Percentiles rank a stretch among this genome's conserved stretches.
Conservation (phyloP, 2,329 filamentous ascomycete species). For the Beauveria rudraprayagi region DNA sequence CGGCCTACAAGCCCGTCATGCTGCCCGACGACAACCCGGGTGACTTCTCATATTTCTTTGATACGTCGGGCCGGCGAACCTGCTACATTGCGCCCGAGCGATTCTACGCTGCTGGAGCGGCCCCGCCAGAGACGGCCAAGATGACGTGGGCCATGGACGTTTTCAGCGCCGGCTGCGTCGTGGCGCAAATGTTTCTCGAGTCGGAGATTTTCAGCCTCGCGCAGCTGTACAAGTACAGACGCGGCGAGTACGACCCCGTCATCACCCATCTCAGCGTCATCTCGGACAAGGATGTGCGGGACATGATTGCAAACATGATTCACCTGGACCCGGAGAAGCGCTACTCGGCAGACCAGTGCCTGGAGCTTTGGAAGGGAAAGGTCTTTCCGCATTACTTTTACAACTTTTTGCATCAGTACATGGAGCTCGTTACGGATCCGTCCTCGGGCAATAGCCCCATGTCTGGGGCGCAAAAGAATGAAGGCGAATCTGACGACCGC, state of each 20-base stretch:
- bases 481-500: constrained; percentile 83
- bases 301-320: constrained; percentile 93
- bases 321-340: constrained; percentile 85
- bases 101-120: constrained; percentile 66
- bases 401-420: constrained; percentile 94
- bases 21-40: constrained; percentile 94
- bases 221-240: constrained; percentile 89
- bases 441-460: constrained; percentile 68
- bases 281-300: constrained; percentile 75
- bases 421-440: constrained; percentile 90
- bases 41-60: constrained; percentile 97
- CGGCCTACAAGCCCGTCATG: constrained; percentile 87
- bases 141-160: constrained; percentile 95
- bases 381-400: constrained; percentile 97
- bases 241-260: constrained; percentile 84
- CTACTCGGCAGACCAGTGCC: constrained; percentile 87
- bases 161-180: constrained; percentile 93
- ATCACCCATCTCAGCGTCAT: constrained; percentile 77
- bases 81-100: constrained; percentile 94
- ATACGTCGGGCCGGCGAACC: constrained; percentile 81
- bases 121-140: constrained; percentile 51
- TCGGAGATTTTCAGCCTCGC: constrained; percentile 95
- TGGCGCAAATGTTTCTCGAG: constrained; percentile 92
- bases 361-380: constrained; percentile 85
- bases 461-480: constrained; percentile 57